Conservation (phyloP, 2,329 filamentous ascomycete genomes). For the Colletotrichum somersetense region DNA sequence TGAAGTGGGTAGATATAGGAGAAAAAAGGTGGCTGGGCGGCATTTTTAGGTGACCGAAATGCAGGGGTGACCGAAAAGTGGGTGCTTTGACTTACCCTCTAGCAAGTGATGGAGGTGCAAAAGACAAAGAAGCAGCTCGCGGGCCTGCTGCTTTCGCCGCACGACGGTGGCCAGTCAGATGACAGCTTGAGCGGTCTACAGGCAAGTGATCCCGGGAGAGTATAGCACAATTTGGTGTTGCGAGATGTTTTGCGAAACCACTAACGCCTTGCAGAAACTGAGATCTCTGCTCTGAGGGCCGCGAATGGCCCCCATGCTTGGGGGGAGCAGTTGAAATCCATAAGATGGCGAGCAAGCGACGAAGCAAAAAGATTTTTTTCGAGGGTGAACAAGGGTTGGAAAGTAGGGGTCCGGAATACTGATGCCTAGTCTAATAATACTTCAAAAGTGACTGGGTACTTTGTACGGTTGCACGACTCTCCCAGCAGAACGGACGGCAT, state of each 20-base stretch:
- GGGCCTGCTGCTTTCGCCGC: slow-evolving; percentile 34
- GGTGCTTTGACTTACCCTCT: too few species aligned
- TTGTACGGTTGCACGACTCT: too few species aligned
- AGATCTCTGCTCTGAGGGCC: not conserved
- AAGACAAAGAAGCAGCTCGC: slow-evolving; percentile 42
- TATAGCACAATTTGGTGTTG: not conserved
- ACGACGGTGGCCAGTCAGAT: not conserved
- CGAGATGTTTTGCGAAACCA: too few species aligned
- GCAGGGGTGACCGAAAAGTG: too few species aligned
- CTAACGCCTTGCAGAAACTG: not conserved
- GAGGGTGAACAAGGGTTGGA: too few species aligned
- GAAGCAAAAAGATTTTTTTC: not conserved
- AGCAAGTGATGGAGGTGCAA: slow-evolving; percentile 41
- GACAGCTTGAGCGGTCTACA: not conserved
- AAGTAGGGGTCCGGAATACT: not conserved
- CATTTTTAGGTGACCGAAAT: too few species aligned
- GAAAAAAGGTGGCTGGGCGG: too few species aligned
- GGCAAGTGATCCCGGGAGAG: not conserved
- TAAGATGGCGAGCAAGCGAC: not conserved
- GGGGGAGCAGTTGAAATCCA: not conserved
- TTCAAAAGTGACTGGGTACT: too few species aligned
- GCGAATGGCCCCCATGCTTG: not conserved
- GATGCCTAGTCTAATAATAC: too few species aligned
- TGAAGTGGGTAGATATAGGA: too few species aligned
- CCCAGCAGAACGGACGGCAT: too few species aligned